phyloP scores from a whole-genome alignment of 192 early-diverging fungal species.

The Lunasporangiospora selenospora region DNA sequence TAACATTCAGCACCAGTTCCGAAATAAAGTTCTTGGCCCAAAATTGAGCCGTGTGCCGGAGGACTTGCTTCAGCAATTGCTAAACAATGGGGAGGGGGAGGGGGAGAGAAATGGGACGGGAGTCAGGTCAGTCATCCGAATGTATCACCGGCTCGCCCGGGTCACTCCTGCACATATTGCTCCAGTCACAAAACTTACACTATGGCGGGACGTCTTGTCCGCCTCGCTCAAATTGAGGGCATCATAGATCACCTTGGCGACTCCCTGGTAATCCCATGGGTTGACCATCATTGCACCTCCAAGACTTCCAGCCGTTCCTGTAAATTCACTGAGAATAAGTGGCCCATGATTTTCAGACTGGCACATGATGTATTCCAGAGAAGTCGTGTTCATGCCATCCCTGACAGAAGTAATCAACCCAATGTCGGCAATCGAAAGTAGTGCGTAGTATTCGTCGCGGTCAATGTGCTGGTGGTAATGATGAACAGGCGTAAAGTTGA shows the following conservation, averaged over 20 bases:
- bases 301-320: conserved; percentile 88
- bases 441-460: conserved; percentile 94
- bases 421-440: conserved; percentile 93
- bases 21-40: conserved; percentile 89
- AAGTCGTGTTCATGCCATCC: conserved; percentile 98
- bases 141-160: too few relatives aligned
- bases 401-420: conserved; percentile 90
- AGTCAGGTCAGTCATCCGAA: too few relatives aligned
- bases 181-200: conserved; percentile 55
- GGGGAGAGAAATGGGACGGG: too few relatives aligned
- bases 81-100: conserved; percentile 2
- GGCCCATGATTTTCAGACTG: conserved; percentile 88
- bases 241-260: conserved; percentile 77
- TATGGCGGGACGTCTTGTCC: conserved; percentile 69
- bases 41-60: conserved; percentile 80
- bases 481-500: conserved; percentile 93
- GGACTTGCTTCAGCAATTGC: conserved; percentile 85
- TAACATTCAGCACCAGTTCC: conserved; percentile 65
- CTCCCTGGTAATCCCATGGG: conserved; percentile 86
- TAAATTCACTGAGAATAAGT: conserved; percentile 95
- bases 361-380: conserved; percentile 93
- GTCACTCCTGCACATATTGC: too few relatives aligned
- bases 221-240: conserved; percentile 69
- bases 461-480: conserved; percentile 93
- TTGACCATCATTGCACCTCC: conserved; percentile 85